phyloP scores from a whole-genome alignment of 1,139 yeast genomes.

The Ashbya aceris region DNA sequence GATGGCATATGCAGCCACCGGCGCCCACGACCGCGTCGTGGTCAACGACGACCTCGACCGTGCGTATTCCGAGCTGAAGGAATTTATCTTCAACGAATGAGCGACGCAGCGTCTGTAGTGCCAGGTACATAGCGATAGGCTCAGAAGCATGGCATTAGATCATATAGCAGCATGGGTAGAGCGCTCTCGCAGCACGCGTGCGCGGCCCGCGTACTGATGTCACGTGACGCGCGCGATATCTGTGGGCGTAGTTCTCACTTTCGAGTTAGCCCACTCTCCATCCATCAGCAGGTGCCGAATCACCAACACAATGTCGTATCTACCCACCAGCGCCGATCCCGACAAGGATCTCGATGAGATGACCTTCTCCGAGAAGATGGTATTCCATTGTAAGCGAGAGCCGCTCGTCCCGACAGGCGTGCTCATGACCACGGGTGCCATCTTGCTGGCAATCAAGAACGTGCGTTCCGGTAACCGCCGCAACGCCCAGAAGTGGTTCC shows the following conservation, averaged over 20 bases:
- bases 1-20: conserved; percentile 77
- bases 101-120: no score
- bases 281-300: no score
- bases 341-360: conserved; percentile 23
- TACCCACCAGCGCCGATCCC: conserved; percentile 32
- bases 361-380: conserved; percentile 30
- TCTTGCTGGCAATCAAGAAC: conserved; percentile 67
- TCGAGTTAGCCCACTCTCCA: no score
- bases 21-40: conserved; percentile 83
- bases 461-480: conserved; percentile 62
- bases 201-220: background rate
- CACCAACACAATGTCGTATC: conserved; percentile 23
- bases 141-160: no score
- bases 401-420: conserved; percentile 79
- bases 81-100: conserved; percentile 45
- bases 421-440: conserved; percentile 71
- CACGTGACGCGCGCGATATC: no score
- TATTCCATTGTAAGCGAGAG: conserved; percentile 51
- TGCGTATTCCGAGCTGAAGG: conserved; percentile 75
- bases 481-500: conserved; percentile 76
- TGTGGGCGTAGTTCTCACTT: background rate
- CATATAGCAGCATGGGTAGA: no score
- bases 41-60: conserved; percentile 87
- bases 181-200: no score
- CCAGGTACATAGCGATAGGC: no score